Conservation (phyloP, 192 early-diverging fungal genomes). For the Diversispora eburnea region DNA sequence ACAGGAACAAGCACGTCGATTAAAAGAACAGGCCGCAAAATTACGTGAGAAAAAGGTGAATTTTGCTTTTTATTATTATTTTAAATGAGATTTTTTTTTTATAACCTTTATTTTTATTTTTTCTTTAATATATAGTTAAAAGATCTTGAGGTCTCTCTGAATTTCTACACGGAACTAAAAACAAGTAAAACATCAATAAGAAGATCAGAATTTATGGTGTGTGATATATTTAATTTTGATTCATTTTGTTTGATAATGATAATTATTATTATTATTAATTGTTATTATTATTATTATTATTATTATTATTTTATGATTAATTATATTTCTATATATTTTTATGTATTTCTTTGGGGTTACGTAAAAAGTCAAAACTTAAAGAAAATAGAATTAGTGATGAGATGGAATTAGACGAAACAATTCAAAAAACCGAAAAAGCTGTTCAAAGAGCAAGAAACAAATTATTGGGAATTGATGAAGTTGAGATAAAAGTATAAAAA, state of each 20-base stretch:
- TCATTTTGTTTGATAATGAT: too few relatives aligned
- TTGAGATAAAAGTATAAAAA: constrained; percentile 56
- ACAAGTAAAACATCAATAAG: constrained; percentile 37
- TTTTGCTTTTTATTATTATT: not conserved
- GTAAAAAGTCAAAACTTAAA: constrained; percentile 49
- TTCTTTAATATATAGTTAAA: constrained; percentile 44
- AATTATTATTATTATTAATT: too few relatives aligned
- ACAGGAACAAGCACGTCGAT: constrained; percentile 65
- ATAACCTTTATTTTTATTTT: not conserved
- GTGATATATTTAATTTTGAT: constrained; percentile 13
- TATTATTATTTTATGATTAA: not conserved
- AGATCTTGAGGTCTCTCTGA: constrained; percentile 65
- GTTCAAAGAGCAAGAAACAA: constrained; percentile 75
- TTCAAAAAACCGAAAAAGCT: constrained; percentile 62
- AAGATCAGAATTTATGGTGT: constrained; percentile 55
- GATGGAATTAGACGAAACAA: constrained; percentile 67
- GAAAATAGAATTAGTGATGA: constrained; percentile 63
- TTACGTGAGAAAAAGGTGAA: constrained; percentile 76
- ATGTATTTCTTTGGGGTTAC: not conserved
- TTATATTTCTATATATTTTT: too few relatives aligned
- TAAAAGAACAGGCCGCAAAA: constrained; percentile 79
- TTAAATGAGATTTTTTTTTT: not conserved
- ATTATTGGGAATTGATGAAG: constrained; percentile 75
- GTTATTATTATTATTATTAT: too few relatives aligned
- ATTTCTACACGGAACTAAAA: constrained; percentile 52